A percentile compares a stretch with the other conserved stretches of the same genome.
Evolutionary conservation across 768 basidiomycete genomes (phyloP).

Genomic region (Mycena vitilis): DNA sequence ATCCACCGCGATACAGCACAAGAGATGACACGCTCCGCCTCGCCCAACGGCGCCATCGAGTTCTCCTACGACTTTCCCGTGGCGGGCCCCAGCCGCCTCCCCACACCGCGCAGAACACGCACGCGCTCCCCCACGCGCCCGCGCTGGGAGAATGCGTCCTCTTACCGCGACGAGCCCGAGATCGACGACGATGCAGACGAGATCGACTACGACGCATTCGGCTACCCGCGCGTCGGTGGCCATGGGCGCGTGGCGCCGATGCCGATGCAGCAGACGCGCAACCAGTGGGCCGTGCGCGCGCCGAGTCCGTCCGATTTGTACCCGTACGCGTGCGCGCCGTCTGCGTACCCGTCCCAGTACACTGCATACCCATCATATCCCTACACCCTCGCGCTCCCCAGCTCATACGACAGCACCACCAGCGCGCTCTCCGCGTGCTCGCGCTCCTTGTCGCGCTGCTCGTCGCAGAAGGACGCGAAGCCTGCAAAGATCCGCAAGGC

Average conservation of each 20-base stretch:
- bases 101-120: not conserved
- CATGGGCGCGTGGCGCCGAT: not conserved
- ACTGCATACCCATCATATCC: not conserved
- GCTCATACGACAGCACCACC: slow-evolving; percentile 13
- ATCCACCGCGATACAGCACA: too few relatives aligned
- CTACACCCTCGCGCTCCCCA: slow-evolving; percentile 4
- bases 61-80: slow-evolving; percentile 37
- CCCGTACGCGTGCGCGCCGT: too few relatives aligned
- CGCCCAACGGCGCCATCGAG: slow-evolving; percentile 29
- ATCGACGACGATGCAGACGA: slow-evolving; percentile 14
- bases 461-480: slow-evolving; percentile 2
- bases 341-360: not conserved
- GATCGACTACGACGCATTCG: slow-evolving; percentile 16
- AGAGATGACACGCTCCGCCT: slow-evolving; percentile 24
- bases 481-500: slow-evolving; percentile 31
- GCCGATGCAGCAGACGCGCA: slow-evolving; percentile 22
- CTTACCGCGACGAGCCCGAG: not conserved
- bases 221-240: slow-evolving; percentile 19
- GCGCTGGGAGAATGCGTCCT: slow-evolving; percentile 7
- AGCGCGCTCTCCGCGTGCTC: not conserved
- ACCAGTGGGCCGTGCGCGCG: slow-evolving; percentile 29
- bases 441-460: not conserved
- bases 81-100: slow-evolving; percentile 2
- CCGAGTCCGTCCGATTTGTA: slow-evolving; percentile 17
- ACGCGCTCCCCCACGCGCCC: slow-evolving; percentile 12